Base-by-base conservation (phyloP, 129 eudicot species). In the Cynara cardunculus region DNA sequence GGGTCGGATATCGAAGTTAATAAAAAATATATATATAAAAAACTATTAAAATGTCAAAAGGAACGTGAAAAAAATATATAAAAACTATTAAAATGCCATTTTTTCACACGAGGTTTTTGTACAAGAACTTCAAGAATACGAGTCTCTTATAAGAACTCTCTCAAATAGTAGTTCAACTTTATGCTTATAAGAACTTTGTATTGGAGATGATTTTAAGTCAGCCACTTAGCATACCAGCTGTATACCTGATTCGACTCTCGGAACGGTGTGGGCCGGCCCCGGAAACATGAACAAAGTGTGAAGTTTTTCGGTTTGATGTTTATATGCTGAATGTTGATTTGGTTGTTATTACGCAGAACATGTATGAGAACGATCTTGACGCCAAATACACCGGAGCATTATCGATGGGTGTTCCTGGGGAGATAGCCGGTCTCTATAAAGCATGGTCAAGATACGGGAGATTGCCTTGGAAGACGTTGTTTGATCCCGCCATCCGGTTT, bases 321-420 rank as follows among this genome's bases (percentile, higher is more conserved):
- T 73, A n/a, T 73, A 26, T 30, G 69, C 28, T 25, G 3, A 25
- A 76, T 76, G 49, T 27, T 74, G 16, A 32, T 78, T 24, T 53
- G 16, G 21, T n/a, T 80, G 14, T 74, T 19, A 61, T 83, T 12
- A 46, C 87, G 69, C 87, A 95, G 99, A 75, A 92, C 86, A 96
- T 96, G 99, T 96, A 92, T 75, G 94, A 83, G 35, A 78, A 84
- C 25, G 84, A 92, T 61, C 81, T 80, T 14, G 76, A 62, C 0
- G 71, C 90, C 46, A 96, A 96, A 85, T 87, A 71, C 27, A 1
- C 11, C 8, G 99, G 99, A 69, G 90, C 95, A 32, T 24, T 96
- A 41, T 86, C 99, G 7, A 85, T 89, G 90, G 99, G 97, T 0
- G 97, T 96, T 30, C 99, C 99, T 0, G 97, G 97, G 25, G 99